Base-by-base conservation (phyloP, 805 yeast species). In the Candida koratica region DNA sequence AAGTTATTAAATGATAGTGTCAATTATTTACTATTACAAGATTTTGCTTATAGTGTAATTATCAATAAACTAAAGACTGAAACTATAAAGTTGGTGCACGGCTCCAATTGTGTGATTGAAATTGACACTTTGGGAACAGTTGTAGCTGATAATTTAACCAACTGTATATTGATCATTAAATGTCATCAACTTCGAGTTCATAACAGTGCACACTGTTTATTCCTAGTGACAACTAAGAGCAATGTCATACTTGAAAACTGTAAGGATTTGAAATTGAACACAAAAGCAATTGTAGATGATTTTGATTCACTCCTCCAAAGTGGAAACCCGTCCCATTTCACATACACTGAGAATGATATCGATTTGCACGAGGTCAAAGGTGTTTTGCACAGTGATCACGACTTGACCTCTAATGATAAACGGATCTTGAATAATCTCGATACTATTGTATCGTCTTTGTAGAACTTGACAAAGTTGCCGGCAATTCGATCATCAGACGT, bases 391-490 rank as follows among this genome's bases (percentile, higher is more conserved):
- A n/a, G n/a, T n/a, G n/a, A n/a, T n/a, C n/a, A n/a, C n/a, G n/a
- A n/a, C n/a, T n/a, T n/a, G n/a, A n/a, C n/a, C n/a, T n/a, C n/a
- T n/a, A n/a, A n/a, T n/a, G n/a, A n/a, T n/a, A n/a, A n/a, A n/a
- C n/a, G n/a, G n/a, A n/a, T n/a, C n/a, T n/a, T n/a, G n/a, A n/a
- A n/a, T n/a, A n/a, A n/a, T n/a, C n/a, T n/a, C n/a, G n/a, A n/a
- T n/a, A n/a, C n/a, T n/a, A n/a, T n/a, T n/a, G n/a, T n/a, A n/a
- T n/a, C n/a, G 11, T 8, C 24, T 11, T 20, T 11, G 8, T 20
- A 8, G 24, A 20, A 27, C 73, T 79, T 11, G 73, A 12, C 53
- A 64, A 25, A 50, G 50, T 38, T 61, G 84, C 42, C 2, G 38
- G 46, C 6, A 43, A 51, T 25, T 39, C 38, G 17, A 58, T 55